These are phyloP conservation scores for Myxozyma monticola DNA, from an alignment of 805 yeast species.

Conservation along the genomic window DNA sequence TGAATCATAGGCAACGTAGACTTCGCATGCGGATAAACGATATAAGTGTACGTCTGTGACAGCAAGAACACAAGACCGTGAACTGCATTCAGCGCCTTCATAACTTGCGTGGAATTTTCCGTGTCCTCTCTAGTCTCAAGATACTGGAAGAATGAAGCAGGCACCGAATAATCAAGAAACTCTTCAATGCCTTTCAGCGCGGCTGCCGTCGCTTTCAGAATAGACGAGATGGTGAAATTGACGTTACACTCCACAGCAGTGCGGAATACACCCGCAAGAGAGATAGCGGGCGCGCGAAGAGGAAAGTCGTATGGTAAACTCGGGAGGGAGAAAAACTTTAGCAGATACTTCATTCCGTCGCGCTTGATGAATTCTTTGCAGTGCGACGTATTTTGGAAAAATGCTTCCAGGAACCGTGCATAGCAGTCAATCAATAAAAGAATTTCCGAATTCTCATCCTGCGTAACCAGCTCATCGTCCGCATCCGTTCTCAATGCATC, in stretches of 20 bases:
- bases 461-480: conserved; percentile 23
- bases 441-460: conserved; percentile 26
- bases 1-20: conserved; percentile 28
- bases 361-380: conserved; percentile 35
- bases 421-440: conserved; percentile 24
- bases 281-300: conserved; percentile 30
- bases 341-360: conserved; percentile 31
- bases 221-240: conserved; percentile 4
- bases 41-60: conserved; percentile 25
- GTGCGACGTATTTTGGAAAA: conserved; percentile 36
- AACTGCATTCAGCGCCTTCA: conserved; percentile 18
- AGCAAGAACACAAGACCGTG: conserved; percentile 26
- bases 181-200: conserved; percentile 8
- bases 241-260: conserved; percentile 14
- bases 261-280: conserved; percentile 20
- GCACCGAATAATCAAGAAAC: conserved; percentile 17
- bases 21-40: conserved; percentile 26
- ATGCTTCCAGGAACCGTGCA: conserved; percentile 35
- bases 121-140: conserved; percentile 9
- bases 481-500: conserved; percentile 26
- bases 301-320: conserved; percentile 39
- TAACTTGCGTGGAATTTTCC: conserved; percentile 9
- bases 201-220: conserved; percentile 9
- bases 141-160: conserved; percentile 13
- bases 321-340: conserved; percentile 31